Evolutionary conservation across 208 protist genomes (phyloP), one percentile per base, ranked within the genome.

Genomic region (Trypanosoma vivax): DNA sequence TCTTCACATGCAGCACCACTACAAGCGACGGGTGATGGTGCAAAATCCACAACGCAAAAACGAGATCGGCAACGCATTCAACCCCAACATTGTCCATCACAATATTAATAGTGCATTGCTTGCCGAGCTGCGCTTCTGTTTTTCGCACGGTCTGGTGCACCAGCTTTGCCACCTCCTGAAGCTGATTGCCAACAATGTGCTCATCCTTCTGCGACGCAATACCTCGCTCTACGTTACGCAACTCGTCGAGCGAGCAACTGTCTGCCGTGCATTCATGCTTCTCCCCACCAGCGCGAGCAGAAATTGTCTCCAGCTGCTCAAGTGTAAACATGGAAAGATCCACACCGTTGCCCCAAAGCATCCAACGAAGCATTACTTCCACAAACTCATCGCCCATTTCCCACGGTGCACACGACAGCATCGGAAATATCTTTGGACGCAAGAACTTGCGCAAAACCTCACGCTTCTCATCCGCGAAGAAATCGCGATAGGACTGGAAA

Each of bases 71-170:
- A n/a, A 91, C 57, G 41, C 69, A 76, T 71, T 94, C 83, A 24
- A 91, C 83, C 28, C 87, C 87, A 30, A 85, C 76, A 61, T 94
- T 94, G 65, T 94, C 87, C 70, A 88, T 88, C 18, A 94, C 83
- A 48, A 94, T 83, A 53, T 94, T 78, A 25, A 94, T 64, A 33
- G 49, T 72, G 28, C 30, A 47, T 45, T 11, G 23, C 40, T 33
- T 16, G 11, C 27, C 43, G 21, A 41, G 16, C 7, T 40, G 58
- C 30, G 16, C 38, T 4, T 28, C 10, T 18, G 61, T 28, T 19
- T 25, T 30, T 25, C 37, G 54, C 31, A 73, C 49, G 5, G 81
- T 61, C 27, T 70, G 61, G 2, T 49, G 41, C 23, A 58, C 30
- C 31, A 91, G 58, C 53, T 79, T 70, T 28, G 38, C 70, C 23